Conservation (phyloP, 495 filamentous ascomycete species). For the Aspergillus heteromorphus region DNA sequence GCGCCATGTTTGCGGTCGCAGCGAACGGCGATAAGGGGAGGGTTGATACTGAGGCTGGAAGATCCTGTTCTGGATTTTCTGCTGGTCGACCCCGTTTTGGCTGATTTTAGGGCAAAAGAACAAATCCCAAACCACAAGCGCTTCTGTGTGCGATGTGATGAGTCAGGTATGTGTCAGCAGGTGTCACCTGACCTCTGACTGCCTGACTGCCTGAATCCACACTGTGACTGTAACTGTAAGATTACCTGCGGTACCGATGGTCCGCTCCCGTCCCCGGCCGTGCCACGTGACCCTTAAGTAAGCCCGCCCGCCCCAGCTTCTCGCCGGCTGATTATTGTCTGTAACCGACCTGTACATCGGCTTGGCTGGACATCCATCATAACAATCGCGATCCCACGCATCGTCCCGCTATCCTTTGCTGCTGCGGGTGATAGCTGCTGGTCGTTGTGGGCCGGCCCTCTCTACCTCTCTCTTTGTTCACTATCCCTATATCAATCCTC, state of each 20-base stretch:
- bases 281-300: slow-evolving; percentile 1
- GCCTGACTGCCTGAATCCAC: no score
- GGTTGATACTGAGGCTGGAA: slow-evolving; percentile 11
- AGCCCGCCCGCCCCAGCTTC: slow-evolving; percentile 2
- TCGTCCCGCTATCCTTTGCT: slow-evolving; percentile 9
- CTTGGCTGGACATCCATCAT: slow-evolving; percentile 11
- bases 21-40: slow-evolving; percentile 22
- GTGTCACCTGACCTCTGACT: background rate
- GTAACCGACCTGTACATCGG: slow-evolving; percentile 12
- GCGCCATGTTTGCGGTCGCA: slow-evolving; percentile 53
- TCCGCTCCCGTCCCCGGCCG: background rate
- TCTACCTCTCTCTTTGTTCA: slow-evolving; percentile 7
- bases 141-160: slow-evolving; percentile 35
- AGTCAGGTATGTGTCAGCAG: slow-evolving; percentile 26
- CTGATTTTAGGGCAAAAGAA: slow-evolving; percentile 35
- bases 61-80: slow-evolving; percentile 20
- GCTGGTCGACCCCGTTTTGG: slow-evolving; percentile 24
- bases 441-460: slow-evolving; percentile 15
- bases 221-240: no score
- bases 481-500: background rate
- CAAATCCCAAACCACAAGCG: slow-evolving; percentile 30
- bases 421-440: slow-evolving; percentile 12
- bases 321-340: slow-evolving; percentile 2
- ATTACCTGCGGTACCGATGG: background rate
- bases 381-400: slow-evolving; percentile 16